phyloP scores from a whole-genome alignment of 305 asterid genomes.

The Solanum hybrid region DNA sequence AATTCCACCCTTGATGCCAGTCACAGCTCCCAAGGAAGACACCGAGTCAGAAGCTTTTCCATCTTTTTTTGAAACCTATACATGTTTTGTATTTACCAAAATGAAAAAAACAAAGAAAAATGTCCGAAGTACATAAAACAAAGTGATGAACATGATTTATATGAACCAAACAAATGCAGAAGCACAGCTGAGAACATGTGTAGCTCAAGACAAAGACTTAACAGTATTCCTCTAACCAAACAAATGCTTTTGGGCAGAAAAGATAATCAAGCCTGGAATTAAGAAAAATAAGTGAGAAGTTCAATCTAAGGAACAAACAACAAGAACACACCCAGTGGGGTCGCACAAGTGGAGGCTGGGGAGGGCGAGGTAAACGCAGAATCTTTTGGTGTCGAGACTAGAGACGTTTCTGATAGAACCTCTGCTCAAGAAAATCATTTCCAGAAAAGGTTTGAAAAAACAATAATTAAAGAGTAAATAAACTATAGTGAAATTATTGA shows the following conservation, averaged over 20 bases:
- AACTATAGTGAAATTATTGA: not conserved
- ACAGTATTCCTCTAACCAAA: not conserved
- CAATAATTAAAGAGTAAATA: not conserved
- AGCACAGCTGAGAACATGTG: not conserved
- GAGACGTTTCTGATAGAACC: not conserved
- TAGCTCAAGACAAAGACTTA: not conserved
- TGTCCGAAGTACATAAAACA: not conserved
- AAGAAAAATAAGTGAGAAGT: not conserved
- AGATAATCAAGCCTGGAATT: not conserved
- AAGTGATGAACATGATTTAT: not conserved
- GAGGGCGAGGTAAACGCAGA: not conserved
- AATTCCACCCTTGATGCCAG: conserved; percentile 26
- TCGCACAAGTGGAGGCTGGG: not conserved
- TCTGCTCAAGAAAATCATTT: not conserved
- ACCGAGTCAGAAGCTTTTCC: conserved; percentile 31
- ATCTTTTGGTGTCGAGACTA: not conserved
- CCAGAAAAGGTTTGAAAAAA: not conserved
- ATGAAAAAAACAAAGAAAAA: not conserved
- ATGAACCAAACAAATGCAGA: not conserved
- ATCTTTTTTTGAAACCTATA: conserved; percentile 37
- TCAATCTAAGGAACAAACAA: no score
- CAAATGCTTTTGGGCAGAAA: not conserved
- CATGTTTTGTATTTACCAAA: not conserved
- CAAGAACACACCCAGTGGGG: no score
- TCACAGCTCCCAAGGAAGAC: conserved; percentile 20